Percentiles rank a stretch among this genome's conserved stretches.
Evolutionary conservation across 345 rosid genomes (phyloP).

Genomic region (Gossypium australe): DNA sequence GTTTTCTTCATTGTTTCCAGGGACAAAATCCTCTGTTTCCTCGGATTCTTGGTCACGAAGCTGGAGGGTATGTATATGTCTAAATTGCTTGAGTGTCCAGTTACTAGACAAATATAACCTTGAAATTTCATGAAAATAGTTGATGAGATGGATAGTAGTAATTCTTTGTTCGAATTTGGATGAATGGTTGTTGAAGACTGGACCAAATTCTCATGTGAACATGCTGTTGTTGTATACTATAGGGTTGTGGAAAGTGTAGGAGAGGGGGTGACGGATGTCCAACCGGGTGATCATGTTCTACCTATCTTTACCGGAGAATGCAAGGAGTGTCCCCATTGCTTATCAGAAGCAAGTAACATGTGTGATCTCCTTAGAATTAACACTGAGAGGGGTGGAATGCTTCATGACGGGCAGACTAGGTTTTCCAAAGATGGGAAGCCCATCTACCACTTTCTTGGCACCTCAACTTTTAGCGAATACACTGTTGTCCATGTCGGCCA

Average conservation of each 20-base stretch:
- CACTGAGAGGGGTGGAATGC: slow-evolving; percentile 63
- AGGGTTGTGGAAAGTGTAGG: slow-evolving; percentile 89
- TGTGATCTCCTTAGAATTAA: slow-evolving; percentile 81
- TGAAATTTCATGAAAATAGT: neutral
- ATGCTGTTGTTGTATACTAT: neutral
- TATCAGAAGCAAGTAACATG: slow-evolving; percentile 79
- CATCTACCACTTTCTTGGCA: slow-evolving; percentile 64
- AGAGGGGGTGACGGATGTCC: slow-evolving; percentile 67
- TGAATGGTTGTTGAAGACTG: neutral
- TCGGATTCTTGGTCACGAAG: slow-evolving; percentile 25
- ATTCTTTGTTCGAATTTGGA: neutral
- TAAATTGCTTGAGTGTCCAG: neutral
- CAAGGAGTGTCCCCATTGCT: slow-evolving; percentile 63
- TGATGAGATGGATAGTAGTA: neutral
- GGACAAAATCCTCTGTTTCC: slow-evolving; percentile 77
- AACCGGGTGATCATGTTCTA: slow-evolving; percentile 70
- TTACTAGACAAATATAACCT: neutral
- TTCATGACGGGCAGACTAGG: slow-evolving; percentile 59
- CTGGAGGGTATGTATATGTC: slow-evolving; percentile 42
- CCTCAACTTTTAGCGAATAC: slow-evolving; percentile 80
- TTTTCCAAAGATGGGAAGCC: slow-evolving; percentile 72
- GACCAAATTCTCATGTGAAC: neutral
- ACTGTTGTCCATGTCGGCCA: slow-evolving; percentile 73
- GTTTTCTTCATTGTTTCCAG: slow-evolving; percentile 22
- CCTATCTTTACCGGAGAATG: slow-evolving; percentile 84